Conservation (phyloP, 148 eudicot species). For the Chenopodium formosanum region DNA sequence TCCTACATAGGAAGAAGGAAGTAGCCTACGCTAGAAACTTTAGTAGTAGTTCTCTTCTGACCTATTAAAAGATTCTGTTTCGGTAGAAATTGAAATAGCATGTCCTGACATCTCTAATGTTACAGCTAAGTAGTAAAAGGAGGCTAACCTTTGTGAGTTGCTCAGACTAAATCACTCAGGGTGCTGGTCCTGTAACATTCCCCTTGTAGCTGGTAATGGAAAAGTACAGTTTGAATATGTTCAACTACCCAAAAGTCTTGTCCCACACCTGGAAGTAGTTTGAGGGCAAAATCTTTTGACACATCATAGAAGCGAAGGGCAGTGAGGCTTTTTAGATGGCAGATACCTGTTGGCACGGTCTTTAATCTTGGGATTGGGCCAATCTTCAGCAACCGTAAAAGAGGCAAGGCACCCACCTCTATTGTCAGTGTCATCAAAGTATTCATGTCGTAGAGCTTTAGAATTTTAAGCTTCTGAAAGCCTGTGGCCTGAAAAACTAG, state of each 20-base stretch:
- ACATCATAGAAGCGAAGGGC: conserved; percentile 23
- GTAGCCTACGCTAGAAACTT: no score
- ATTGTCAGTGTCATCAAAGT: conserved; percentile 17
- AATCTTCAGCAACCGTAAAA: conserved; percentile 18
- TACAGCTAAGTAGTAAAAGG: not conserved
- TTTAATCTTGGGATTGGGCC: conserved; percentile 11
- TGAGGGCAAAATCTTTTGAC: conserved; percentile 14
- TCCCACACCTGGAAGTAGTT: not conserved
- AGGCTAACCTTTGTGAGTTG: not conserved
- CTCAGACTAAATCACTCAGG: not conserved
- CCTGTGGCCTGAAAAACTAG: conserved; percentile 22
- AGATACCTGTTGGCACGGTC: conserved; percentile 17
- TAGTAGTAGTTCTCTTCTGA: no score
- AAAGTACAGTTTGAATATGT: conserved; percentile 3
- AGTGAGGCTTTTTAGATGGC: conserved; percentile 13
- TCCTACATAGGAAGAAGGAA: no score
- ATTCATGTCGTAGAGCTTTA: conserved; percentile 21
- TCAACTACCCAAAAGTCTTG: not conserved
- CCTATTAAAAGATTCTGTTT: no score
- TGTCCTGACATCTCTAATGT: no score
- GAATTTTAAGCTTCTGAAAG: conserved; percentile 36
- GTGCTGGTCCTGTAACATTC: conserved; percentile 14
- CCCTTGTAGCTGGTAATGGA: conserved; percentile 16
- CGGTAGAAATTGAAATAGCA: not conserved
- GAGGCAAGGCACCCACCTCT: conserved; percentile 19